These are phyloP conservation scores for Fusarium fujikuroi DNA, from an alignment of 2,329 filamentous ascomycete genomes.

Conservation along the genomic window DNA sequence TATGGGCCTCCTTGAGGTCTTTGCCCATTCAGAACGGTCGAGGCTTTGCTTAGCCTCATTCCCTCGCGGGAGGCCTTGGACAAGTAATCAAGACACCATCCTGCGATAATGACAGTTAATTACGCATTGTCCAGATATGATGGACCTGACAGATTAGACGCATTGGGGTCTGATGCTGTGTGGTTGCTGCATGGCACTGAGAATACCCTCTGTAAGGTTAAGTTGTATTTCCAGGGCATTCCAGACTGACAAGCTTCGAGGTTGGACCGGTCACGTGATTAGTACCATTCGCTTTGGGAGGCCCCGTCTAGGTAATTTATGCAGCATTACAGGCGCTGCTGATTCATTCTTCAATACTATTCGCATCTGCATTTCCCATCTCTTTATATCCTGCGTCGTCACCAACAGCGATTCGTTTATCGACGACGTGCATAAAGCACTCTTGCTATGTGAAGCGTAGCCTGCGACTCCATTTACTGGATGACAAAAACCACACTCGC, in stretches of 20 bases:
- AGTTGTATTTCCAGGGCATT: background rate
- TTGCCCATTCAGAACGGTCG: slow-evolving; percentile 19
- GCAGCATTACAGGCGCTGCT: slow-evolving; percentile 30
- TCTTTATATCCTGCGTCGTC: slow-evolving; percentile 2
- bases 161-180: background rate
- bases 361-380: slow-evolving; percentile 6
- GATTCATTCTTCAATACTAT: slow-evolving; percentile 20
- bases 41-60: slow-evolving; percentile 37
- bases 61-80: slow-evolving; percentile 20
- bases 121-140: too few species aligned
- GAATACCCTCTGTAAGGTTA: background rate
- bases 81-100: background rate
- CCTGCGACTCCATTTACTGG: slow-evolving; percentile 15
- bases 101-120: background rate
- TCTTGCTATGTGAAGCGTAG: slow-evolving; percentile 39
- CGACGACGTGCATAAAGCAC: slow-evolving; percentile 22
- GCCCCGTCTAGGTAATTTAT: slow-evolving; percentile 11
- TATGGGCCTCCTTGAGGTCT: background rate
- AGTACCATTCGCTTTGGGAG: background rate
- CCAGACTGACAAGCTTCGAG: background rate
- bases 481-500: slow-evolving; percentile 11
- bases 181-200: background rate
- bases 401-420: slow-evolving; percentile 3
- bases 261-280: slow-evolving; percentile 8
- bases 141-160: too few species aligned